phyloP scores from a whole-genome alignment of 257 asterid species.

The Capsicum chinense region DNA sequence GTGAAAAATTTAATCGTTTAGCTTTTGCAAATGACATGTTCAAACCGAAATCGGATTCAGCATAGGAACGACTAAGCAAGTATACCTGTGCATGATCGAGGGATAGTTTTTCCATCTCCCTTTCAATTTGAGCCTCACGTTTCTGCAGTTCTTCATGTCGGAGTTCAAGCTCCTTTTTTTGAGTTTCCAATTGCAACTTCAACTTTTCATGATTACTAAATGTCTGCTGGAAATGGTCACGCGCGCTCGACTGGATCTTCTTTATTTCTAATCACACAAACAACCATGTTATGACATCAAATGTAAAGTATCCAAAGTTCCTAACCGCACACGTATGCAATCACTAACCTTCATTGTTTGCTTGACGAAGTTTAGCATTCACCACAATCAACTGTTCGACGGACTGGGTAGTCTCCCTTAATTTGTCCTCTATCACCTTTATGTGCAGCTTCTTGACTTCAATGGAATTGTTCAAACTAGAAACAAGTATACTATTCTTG shows the following conservation, averaged over 20 bases:
- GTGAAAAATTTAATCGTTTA: background rate
- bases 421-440: constrained; percentile 66
- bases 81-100: constrained; percentile 85
- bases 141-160: constrained; percentile 71
- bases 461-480: constrained; percentile 64
- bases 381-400: constrained; percentile 58
- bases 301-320: constrained; percentile 24
- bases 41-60: constrained; percentile 22
- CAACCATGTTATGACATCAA: constrained; percentile 36
- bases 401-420: constrained; percentile 68
- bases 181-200: constrained; percentile 68
- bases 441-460: constrained; percentile 73
- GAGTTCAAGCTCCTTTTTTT: constrained; percentile 70
- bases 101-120: constrained; percentile 64
- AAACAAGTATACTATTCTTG: constrained; percentile 69
- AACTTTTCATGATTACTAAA: constrained; percentile 77
- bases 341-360: constrained; percentile 73
- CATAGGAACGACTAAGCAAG: constrained; percentile 29
- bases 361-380: constrained; percentile 69
- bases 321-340: constrained; percentile 31
- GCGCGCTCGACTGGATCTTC: constrained; percentile 76
- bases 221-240: constrained; percentile 79
- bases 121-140: constrained; percentile 81
- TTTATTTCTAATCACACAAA: constrained; percentile 60
- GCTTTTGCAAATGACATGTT: constrained; percentile 28